phyloP scores from a whole-genome alignment of 495 filamentous ascomycete genomes.

The Aspergillus homomorphus region DNA sequence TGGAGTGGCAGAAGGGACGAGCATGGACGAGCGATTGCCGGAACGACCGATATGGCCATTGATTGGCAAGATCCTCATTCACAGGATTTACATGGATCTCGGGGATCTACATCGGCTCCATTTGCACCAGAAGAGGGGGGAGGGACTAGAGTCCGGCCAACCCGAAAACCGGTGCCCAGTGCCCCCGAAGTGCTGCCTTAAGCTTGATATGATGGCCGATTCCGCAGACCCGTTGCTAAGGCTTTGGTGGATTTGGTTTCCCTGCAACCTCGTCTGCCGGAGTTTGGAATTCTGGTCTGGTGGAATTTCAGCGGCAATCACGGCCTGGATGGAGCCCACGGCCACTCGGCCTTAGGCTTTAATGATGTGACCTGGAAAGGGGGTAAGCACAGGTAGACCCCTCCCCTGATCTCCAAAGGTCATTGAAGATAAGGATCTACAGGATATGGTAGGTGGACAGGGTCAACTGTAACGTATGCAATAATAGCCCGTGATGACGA shows the following conservation, averaged over 20 bases:
- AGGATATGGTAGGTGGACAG: background rate
- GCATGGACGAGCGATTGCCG: background rate
- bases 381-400: background rate
- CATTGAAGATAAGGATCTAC: background rate
- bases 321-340: background rate
- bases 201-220: background rate
- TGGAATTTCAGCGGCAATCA: background rate
- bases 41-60: background rate
- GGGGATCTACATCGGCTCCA: slow-evolving; percentile 6
- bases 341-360: background rate
- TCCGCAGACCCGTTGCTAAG: background rate
- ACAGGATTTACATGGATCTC: background rate
- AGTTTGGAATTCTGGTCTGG: background rate
- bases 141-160: background rate
- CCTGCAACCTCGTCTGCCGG: background rate
- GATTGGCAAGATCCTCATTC: background rate
- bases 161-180: slow-evolving; percentile 2
- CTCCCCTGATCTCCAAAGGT: background rate
- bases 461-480: background rate
- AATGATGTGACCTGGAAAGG: background rate
- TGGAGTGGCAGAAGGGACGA: background rate
- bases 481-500: background rate
- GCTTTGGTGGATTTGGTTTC: background rate
- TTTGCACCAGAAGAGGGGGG: background rate
- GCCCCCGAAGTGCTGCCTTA: background rate